phyloP scores from a whole-genome alignment of 768 basidiomycete species.

The Suillus brevipes region DNA sequence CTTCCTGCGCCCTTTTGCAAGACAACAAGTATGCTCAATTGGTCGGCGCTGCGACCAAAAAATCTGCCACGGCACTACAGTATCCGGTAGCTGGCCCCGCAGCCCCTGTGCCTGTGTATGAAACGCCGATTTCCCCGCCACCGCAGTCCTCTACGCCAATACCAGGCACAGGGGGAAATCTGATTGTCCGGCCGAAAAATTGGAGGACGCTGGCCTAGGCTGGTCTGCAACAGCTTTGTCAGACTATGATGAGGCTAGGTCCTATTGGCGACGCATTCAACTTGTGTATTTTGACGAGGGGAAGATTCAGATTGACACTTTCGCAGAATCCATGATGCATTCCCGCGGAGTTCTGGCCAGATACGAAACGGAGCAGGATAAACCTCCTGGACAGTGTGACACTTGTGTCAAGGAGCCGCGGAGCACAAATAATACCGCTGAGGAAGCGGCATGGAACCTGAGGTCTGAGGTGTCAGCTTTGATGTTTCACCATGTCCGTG shows the following conservation, averaged over 20 bases:
- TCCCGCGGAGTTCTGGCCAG: background rate
- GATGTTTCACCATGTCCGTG: conserved; percentile 35
- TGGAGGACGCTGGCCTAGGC: conserved; percentile 42
- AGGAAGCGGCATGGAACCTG: no score
- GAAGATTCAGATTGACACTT: conserved; percentile 2
- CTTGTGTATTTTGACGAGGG: conserved; percentile 35
- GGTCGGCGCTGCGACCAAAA: conserved; percentile 21
- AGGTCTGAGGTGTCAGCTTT: conserved; percentile 35
- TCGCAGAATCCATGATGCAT: conserved; percentile 22
- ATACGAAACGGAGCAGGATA: no score
- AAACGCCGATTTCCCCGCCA: background rate
- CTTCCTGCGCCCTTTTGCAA: conserved; percentile 18
- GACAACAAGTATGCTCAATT: conserved; percentile 14
- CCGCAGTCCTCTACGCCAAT: background rate
- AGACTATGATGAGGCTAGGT: conserved; percentile 42
- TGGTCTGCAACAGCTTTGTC: conserved; percentile 42
- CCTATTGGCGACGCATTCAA: conserved; percentile 41
- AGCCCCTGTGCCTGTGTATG: conserved; percentile 9
- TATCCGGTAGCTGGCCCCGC: background rate
- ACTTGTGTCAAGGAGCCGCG: background rate
- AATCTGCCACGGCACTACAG: conserved; percentile 13
- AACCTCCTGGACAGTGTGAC: no score
- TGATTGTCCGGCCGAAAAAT: conserved; percentile 19
- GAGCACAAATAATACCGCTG: background rate
- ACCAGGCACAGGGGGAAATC: background rate